Base-by-base conservation (phyloP, 202 grass and related monocot species). In the Setaria italica region DNA sequence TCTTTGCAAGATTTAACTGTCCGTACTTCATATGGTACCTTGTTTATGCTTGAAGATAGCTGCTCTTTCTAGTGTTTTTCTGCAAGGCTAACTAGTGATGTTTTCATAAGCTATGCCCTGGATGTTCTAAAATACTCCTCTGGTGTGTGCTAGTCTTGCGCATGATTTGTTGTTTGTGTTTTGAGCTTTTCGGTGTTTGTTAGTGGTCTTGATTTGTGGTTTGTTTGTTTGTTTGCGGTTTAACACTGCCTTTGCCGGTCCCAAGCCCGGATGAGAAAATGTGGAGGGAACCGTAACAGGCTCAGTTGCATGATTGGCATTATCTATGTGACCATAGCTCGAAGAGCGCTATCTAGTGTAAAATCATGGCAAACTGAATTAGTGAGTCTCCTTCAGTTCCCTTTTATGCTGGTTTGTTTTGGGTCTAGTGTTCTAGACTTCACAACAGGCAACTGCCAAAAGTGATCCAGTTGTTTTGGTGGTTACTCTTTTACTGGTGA, bases 201-300 rank as follows among this genome's bases (percentile, higher is more conserved):
- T 34, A 53, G 35, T 57, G 3, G 0, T 67, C 21, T 51, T 85
- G 68, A 12, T 70, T 55, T 67, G 48, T 35, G 12, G 16, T 17
- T 63, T 62, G 5, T 41, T 84, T 84, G 65, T 70, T 56, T 69
- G 45, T 43, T 76, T 67, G 64, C 56, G 47, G 85, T 91, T 88
- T 88, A 88, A 91, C 85, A 91, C 89, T 91, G 89, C 85, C 85
- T 42, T 78, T 88, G 82, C 82, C 78, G 82, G 89, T 91, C 86
- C 86, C 89, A 91, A 91, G 89, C 89, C 86, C 86, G 89, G 86
- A 91, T 91, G 89, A 21, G 17, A 91, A 88, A 91, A 91, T 60
- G 86, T 91, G 89, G 89, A 88, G 89, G 86, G 89, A 85, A 78
- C 80, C 63, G 62, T 77, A 64, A 13, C 2, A 53, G 48, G 7